Evolutionary conservation across 1,139 yeast genomes (phyloP).

Genomic region (Zygosaccharomyces sapae): DNA sequence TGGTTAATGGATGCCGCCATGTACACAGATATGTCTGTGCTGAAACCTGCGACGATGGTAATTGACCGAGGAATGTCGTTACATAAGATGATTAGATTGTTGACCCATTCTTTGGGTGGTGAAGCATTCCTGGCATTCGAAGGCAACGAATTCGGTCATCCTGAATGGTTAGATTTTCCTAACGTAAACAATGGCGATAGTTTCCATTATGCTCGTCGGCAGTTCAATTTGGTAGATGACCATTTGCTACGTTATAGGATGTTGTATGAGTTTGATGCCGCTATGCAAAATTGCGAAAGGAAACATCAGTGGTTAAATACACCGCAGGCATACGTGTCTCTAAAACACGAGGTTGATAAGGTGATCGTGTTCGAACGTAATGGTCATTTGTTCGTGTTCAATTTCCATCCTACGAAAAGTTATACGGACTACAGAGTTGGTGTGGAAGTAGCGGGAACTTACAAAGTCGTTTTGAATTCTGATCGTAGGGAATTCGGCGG

Average conservation of each 20-base stretch:
- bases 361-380: constrained; percentile 85
- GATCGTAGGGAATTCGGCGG: constrained; percentile 78
- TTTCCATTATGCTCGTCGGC: constrained; percentile 92
- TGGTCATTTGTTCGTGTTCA: constrained; percentile 77
- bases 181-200: constrained; percentile 82
- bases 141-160: constrained; percentile 99
- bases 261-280: constrained; percentile 73
- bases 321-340: constrained; percentile 79
- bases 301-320: constrained; percentile 68
- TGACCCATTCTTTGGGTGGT: constrained; percentile 88
- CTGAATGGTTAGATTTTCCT: constrained; percentile 98
- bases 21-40: constrained; percentile 90
- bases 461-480: constrained; percentile 68
- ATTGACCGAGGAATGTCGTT: constrained; percentile 85
- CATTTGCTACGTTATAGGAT: constrained; percentile 72
- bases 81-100: constrained; percentile 82
- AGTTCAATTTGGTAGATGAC: constrained; percentile 81
- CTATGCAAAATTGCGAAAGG: constrained; percentile 73
- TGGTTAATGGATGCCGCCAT: constrained; percentile 99
- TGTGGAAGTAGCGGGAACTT: constrained; percentile 72
- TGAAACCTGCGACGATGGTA: constrained; percentile 67
- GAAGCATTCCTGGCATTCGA: constrained; percentile 94
- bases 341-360: constrained; percentile 85
- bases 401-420: constrained; percentile 81
- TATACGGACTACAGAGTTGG: constrained; percentile 87